Percentiles rank a stretch among this genome's conserved stretches.
Conservation (phyloP, 148 eudicot species). For the Vaccinium darrowii region DNA sequence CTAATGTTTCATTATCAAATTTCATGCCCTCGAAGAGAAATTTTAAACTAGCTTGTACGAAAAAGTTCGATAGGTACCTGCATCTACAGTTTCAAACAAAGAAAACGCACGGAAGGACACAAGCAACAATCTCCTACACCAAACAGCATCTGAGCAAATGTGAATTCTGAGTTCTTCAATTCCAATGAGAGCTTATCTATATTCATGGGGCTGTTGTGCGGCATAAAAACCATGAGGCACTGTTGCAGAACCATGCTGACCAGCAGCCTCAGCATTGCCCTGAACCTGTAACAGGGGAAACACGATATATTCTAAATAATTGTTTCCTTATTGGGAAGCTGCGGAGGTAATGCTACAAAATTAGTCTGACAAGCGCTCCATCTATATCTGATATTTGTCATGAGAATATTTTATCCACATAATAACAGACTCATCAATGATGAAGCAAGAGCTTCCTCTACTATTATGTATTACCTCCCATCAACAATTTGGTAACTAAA, state of each 20-base stretch:
- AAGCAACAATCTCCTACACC: neutral
- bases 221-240: constrained; percentile 27
- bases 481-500: neutral
- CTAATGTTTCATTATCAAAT: neutral
- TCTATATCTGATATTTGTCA: neutral
- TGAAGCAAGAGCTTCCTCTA: neutral
- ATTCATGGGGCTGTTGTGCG: constrained; percentile 21
- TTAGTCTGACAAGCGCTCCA: neutral
- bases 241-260: constrained; percentile 23
- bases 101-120: neutral
- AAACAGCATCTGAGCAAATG: neutral
- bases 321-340: neutral
- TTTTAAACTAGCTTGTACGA: neutral
- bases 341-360: neutral
- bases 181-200: constrained; percentile 21
- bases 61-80: neutral
- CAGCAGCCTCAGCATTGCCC: constrained; percentile 19
- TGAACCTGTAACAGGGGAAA: constrained; percentile 25
- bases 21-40: neutral
- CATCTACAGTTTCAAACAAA: neutral
- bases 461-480: neutral
- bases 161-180: neutral
- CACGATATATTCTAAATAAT: neutral
- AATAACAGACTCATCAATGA: neutral
- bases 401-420: neutral